Percentiles rank a stretch among this genome's conserved stretches.
These are phyloP conservation scores for Ceratocystis smalleyi DNA, from an alignment of 2,329 filamentous ascomycete genomes.

Conservation along the genomic window DNA sequence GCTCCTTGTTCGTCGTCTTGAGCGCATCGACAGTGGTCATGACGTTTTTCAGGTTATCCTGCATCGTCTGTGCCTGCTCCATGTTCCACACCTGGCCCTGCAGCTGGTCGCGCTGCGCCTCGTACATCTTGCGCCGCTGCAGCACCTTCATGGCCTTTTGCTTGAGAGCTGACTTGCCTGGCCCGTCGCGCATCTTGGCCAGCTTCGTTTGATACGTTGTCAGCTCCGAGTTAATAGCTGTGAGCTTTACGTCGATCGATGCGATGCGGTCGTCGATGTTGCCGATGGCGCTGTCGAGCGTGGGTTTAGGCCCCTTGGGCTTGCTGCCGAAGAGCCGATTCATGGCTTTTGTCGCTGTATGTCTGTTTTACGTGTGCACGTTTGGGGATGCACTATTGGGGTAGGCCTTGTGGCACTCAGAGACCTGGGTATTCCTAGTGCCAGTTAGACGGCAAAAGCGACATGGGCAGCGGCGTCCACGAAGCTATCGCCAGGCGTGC, in stretches of 20 bases:
- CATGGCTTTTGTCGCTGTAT: constrained; percentile 39
- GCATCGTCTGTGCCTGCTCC: constrained; percentile 97
- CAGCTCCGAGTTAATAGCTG: constrained; percentile 81
- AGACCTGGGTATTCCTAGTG: neutral
- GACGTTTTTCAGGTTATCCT: constrained; percentile 94
- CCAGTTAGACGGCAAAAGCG: no score
- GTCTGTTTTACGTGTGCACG: neutral
- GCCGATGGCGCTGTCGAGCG: constrained; percentile 64
- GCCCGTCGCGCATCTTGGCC: constrained; percentile 84
- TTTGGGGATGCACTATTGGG: neutral
- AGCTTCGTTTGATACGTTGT: constrained; percentile 76
- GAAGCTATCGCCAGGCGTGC: no score
- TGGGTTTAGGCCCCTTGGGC: constrained; percentile 75
- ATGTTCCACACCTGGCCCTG: constrained; percentile 96
- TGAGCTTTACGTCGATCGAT: constrained; percentile 84
- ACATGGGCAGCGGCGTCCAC: no score
- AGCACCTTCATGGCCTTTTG: constrained; percentile 90
- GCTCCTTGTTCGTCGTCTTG: constrained; percentile 87
- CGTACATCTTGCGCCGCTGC: constrained; percentile 86
- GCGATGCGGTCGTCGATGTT: constrained; percentile 76
- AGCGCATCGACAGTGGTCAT: constrained; percentile 97
- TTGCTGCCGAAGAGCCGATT: constrained; percentile 91
- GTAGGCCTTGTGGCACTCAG: neutral
- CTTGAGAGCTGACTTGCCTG: constrained; percentile 81
- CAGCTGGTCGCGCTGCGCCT: constrained; percentile 82